Evolutionary conservation across 1,284 basidiomycete species (phyloP), one percentile per base, ranked within the genome.

Genomic region (Austroboletus sp.): DNA sequence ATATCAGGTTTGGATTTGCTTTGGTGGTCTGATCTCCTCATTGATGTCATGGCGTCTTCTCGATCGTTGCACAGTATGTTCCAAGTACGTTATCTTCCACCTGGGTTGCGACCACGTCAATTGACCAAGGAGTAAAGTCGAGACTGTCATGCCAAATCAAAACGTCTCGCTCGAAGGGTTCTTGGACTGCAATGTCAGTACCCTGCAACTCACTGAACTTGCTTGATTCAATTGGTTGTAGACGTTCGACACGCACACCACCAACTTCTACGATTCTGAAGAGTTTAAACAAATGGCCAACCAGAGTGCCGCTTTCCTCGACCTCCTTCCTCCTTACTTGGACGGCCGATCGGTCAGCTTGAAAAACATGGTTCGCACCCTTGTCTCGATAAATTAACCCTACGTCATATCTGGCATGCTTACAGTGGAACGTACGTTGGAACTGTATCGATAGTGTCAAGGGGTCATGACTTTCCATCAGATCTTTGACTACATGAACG

Each of bases 401-500:
- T 25, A 25, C 23, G 23, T 43, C 40, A 29, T 30, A 33, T 38
- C 48, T 55, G 40, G 53, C 44, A 6, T 51, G 11, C 21, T 42
- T 19, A 13, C 37, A 84, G 81, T 82, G 76, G 70, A 85, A 85
- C 57, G 82, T 83, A 59, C 61, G 74, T 53, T 10, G 11, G 6
- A 9, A 19, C 8, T 32, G 27, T 25, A n/a, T 40, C 26, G 3
- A 35, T 36, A 37, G 36, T 12, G 4, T 37, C 26, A 30, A 3
- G 15, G 25, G 37, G 23, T 33, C 43, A 32, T 33, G 6, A 3
- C 29, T 23, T 27, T 32, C 12, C 12, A 13, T 37, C 49, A 85
- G 79, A 70, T 90, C 40, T 89, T 71, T 61, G 87, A 88, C 57
- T 85, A 73, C 56, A 79, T 91, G 68, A 82, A 83, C 58, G 79